Percentiles rank a stretch among this genome's conserved stretches.
Evolutionary conservation across 164 flowering plant genomes (phyloP).

Genomic region (Berberis thunbergii): DNA sequence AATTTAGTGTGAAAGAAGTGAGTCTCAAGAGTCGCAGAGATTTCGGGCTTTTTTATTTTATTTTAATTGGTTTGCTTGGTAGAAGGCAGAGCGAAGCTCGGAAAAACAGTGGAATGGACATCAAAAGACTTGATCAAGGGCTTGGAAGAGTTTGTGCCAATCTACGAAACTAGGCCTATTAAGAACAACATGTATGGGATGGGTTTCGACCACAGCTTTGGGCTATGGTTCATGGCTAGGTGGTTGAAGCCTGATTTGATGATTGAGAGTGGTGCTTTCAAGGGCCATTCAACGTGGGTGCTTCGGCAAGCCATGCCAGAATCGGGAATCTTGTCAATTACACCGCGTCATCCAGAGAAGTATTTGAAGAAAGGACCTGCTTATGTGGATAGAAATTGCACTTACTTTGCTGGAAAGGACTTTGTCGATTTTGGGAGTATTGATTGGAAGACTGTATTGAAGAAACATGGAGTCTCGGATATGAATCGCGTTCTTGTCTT

Average conservation of each 20-base stretch:
- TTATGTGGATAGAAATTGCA: slow-evolving; percentile 95
- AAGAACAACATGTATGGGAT: slow-evolving; percentile 91
- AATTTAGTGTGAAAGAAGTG: too few species aligned
- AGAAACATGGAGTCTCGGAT: slow-evolving; percentile 72
- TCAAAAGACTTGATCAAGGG: slow-evolving; percentile 78
- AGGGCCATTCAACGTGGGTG: slow-evolving; percentile 99
- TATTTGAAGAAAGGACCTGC: slow-evolving; percentile 96
- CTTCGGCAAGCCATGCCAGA: slow-evolving; percentile 93
- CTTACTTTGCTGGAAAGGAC: slow-evolving; percentile 94
- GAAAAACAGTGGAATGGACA: slow-evolving; percentile 84
- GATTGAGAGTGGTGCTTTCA: slow-evolving; percentile 99
- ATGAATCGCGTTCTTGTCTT: slow-evolving; percentile 67
- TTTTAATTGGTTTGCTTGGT: slow-evolving; percentile 42
- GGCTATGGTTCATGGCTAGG: slow-evolving; percentile 92
- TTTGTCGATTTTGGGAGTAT: slow-evolving; percentile 94
- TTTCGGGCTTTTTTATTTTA: too few species aligned
- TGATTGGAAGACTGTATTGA: slow-evolving; percentile 64
- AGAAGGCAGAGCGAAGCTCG: slow-evolving; percentile 99
- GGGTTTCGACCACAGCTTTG: slow-evolving; percentile 99
- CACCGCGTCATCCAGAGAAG: slow-evolving; percentile 95
- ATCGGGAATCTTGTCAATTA: slow-evolving; percentile 55
- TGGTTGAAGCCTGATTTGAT: slow-evolving; percentile 92
- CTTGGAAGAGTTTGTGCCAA: slow-evolving; percentile 91
- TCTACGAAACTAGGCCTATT: slow-evolving; percentile 88
- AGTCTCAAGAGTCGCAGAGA: too few species aligned